A percentile compares a stretch with the other conserved stretches of the same genome.
These are phyloP conservation scores for Collybia sp. DNA, from an alignment of 768 basidiomycete species.

Conservation along the genomic window DNA sequence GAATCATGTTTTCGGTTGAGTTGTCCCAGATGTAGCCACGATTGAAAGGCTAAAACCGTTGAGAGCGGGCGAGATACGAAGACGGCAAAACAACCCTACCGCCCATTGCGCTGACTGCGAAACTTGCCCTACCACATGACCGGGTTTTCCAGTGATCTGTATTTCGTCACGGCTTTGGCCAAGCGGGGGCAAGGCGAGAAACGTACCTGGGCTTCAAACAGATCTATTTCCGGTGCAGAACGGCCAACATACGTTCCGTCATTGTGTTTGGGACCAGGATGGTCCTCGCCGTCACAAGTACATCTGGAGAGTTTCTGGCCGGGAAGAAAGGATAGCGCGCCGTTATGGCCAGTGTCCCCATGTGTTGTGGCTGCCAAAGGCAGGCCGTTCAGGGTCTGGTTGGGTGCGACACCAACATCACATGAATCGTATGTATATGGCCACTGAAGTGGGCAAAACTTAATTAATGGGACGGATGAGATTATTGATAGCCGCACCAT, in stretches of 20 bases:
- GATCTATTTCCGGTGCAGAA: conserved; percentile 81
- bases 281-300: conserved; percentile 73
- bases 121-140: conserved; percentile 48
- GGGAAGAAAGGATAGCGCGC: conserved; percentile 59
- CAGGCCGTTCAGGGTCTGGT: conserved; percentile 66
- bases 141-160: conserved; percentile 39
- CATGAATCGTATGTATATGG: conserved; percentile 77
- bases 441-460: conserved; percentile 41
- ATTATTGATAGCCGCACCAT: conserved; percentile 38
- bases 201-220: conserved; percentile 72
- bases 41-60: conserved; percentile 56
- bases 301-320: conserved; percentile 80
- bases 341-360: conserved; percentile 41
- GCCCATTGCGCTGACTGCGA: conserved; percentile 81
- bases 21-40: conserved; percentile 65
- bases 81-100: conserved; percentile 31
- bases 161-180: conserved; percentile 13
- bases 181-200: conserved; percentile 2
- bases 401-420: conserved; percentile 75
- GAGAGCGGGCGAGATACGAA: conserved; percentile 3
- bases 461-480: conserved; percentile 3
- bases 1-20: conserved; percentile 47
- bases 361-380: conserved; percentile 55
- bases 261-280: conserved; percentile 70
- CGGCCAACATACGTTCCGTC: conserved; percentile 77